These are phyloP conservation scores for Magnolia officinalis DNA, from an alignment of 164 flowering plant genomes.

Conservation along the genomic window DNA sequence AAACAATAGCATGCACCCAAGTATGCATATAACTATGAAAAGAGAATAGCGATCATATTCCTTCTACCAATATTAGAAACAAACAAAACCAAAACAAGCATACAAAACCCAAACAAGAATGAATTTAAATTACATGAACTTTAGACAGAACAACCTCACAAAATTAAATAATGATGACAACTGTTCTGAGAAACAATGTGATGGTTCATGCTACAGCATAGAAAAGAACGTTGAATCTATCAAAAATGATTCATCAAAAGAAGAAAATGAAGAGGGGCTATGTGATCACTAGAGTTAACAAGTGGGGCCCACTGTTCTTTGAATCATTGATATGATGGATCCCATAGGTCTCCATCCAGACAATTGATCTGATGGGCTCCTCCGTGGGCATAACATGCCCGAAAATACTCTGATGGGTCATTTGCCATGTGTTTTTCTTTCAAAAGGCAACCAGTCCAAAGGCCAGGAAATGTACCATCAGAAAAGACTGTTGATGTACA, in stretches of 20 bases:
- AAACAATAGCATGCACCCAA: too few relatives aligned
- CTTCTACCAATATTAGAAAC: too few relatives aligned
- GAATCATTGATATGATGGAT: neutral
- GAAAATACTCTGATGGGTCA: neutral
- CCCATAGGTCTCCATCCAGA: neutral
- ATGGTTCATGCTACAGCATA: too few relatives aligned
- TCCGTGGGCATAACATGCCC: neutral
- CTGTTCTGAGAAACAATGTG: too few relatives aligned
- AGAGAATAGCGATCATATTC: too few relatives aligned
- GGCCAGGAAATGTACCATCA: neutral
- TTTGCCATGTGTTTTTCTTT: neutral
- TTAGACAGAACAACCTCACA: neutral
- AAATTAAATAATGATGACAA: neutral
- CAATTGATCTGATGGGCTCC: neutral
- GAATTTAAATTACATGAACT: neutral
- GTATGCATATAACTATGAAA: too few relatives aligned
- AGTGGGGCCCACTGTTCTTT: neutral
- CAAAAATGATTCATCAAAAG: neutral
- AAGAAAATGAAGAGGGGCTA: neutral
- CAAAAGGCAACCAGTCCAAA: neutral
- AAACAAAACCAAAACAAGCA: neutral
- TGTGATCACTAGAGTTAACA: neutral
- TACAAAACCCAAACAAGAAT: neutral
- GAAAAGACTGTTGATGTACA: neutral
- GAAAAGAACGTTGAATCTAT: neutral